phyloP scores from a whole-genome alignment of 2,329 filamentous ascomycete species.

The Thelonectria olida region DNA sequence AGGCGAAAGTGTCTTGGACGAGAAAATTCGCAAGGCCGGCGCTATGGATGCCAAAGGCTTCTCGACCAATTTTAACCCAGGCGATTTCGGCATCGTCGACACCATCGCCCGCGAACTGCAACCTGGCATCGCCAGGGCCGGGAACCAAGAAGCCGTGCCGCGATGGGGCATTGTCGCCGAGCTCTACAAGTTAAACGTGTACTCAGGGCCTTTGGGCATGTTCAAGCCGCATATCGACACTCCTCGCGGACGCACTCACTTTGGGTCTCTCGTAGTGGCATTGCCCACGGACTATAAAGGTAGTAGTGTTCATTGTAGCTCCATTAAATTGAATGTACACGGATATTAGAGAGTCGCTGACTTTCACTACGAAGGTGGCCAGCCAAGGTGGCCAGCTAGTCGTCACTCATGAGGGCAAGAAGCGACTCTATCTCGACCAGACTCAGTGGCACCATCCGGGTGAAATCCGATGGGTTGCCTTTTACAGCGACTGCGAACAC shows the following conservation, averaged over 20 bases:
- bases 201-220: constrained; percentile 58
- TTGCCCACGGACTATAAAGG: too few relatives aligned
- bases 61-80: constrained; percentile 58
- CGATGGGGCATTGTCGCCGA: constrained; percentile 59
- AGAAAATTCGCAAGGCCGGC: constrained; percentile 60
- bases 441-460: constrained; percentile 23
- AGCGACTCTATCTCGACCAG: constrained; percentile 55
- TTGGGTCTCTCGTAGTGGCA: constrained; percentile 64
- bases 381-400: constrained; percentile 53
- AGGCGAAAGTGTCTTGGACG: constrained; percentile 58
- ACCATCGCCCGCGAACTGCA: too few relatives aligned
- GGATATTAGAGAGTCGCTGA: too few relatives aligned
- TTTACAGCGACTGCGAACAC: constrained; percentile 63
- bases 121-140: constrained; percentile 50
- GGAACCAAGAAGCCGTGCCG: too few relatives aligned
- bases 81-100: too few relatives aligned
- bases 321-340: too few relatives aligned
- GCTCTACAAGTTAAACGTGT: constrained; percentile 67
- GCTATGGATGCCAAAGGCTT: constrained; percentile 60
- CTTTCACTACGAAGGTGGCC: too few relatives aligned
- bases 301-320: too few relatives aligned
- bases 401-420: constrained; percentile 54
- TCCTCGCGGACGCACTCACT: constrained; percentile 56
- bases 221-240: constrained; percentile 65
- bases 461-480: constrained; percentile 57